Evolutionary conservation across 106 monocot genomes (phyloP), one percentile per base, ranked within the genome.

Genomic region (Triglochin maritima): DNA sequence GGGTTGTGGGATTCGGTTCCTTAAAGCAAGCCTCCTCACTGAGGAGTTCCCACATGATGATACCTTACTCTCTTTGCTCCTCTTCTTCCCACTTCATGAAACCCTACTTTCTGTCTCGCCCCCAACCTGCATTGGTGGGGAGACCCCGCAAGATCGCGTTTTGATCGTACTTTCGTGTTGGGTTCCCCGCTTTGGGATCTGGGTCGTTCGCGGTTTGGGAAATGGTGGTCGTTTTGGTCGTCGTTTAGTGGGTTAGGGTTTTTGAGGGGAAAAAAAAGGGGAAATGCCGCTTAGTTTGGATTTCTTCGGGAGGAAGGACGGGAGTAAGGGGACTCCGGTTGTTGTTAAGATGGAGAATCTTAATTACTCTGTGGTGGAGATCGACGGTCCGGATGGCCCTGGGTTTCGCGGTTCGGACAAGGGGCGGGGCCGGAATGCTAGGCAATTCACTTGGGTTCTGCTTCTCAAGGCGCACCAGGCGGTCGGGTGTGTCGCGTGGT

Each of bases 311-410:
- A 63, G 9, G 62, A 76, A 50, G 68, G 81, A 81, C 13, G 43
- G 44, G 10, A 17, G 74, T 59, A 66, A 71, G 79, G 89, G 85
- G 4, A 81, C 83, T n/a, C 78, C 85, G 3, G 80, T 89, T 41
- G 81, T 89, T 57, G 76, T 89, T 9, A 86, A 77, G n/a, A 89
- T 86, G 89, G 85, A 86, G 74, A 89, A 80, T 46, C 85, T 82
- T 17, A 85, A 85, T 73, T 88, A 77, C 69, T 84, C 88, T 0
- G 52, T 72, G 5, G 49, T 72, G 6, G 72, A 72, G 72, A 72
- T 72, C 17, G 55, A 72, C 50, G 72, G 55, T 8, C 72, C 72
- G 6, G 72, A 72, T 47, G 29, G 54, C 9, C 17, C 42, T 16
- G 62, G 44, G 11, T 62, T 72, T 63, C 72, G 17, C 2, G 53